Evolutionary conservation across 495 filamentous ascomycete genomes (phyloP).

Genomic region (Daldinia decipiens): DNA sequence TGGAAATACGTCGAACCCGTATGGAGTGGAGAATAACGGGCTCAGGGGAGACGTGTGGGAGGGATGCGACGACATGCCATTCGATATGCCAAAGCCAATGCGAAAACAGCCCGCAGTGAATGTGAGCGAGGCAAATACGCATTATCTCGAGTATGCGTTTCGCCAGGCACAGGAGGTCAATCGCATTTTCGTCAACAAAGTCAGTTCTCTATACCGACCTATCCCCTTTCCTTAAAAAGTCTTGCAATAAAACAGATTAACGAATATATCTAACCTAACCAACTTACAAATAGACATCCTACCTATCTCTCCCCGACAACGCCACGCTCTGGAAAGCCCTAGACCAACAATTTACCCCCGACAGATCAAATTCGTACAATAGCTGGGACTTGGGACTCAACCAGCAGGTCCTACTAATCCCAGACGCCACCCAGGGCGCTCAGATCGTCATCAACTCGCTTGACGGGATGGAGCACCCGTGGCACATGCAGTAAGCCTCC

Average conservation of each 20-base stretch:
- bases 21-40: constrained; percentile 46
- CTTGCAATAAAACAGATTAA: background rate
- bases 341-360: constrained; percentile 45
- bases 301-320: constrained; percentile 40
- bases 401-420: constrained; percentile 53
- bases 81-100: constrained; percentile 48
- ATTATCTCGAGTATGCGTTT: constrained; percentile 49
- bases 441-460: constrained; percentile 72
- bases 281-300: constrained; percentile 41
- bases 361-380: constrained; percentile 43
- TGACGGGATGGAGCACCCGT: constrained; percentile 63
- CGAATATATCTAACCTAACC: background rate
- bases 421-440: constrained; percentile 73
- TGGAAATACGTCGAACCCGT: constrained; percentile 47
- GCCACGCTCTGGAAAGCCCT: constrained; percentile 47
- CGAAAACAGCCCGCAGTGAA: constrained; percentile 40
- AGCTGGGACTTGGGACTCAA: constrained; percentile 49
- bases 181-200: constrained; percentile 51
- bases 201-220: constrained; percentile 7
- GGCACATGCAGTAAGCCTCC: constrained; percentile 47
- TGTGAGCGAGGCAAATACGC: constrained; percentile 43
- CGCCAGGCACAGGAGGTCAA: constrained; percentile 49
- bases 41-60: constrained; percentile 47
- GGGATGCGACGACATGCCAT: constrained; percentile 51
- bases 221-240: background rate